Conservation (phyloP, 2,329 filamentous ascomycete species). For the Ambrosiella cleistominuta region DNA sequence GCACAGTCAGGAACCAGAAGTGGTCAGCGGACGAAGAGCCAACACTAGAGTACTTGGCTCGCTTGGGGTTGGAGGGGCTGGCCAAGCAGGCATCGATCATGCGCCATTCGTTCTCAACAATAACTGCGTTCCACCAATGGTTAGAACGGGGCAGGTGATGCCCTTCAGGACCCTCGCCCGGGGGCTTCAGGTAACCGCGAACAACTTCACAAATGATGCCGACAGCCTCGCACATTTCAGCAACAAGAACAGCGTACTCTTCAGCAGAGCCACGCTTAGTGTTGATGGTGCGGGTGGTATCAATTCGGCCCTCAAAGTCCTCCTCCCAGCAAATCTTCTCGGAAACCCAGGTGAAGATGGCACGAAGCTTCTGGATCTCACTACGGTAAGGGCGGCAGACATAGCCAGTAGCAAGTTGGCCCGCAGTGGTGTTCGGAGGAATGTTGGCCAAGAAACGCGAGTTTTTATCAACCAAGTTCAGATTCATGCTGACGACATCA, state of each 20-base stretch:
- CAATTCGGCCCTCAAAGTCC: constrained; percentile 69
- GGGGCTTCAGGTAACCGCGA: constrained; percentile 75
- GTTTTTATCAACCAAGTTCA: constrained; percentile 86
- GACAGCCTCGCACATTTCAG: constrained; percentile 85
- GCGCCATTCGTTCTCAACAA: constrained; percentile 89
- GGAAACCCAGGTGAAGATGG: constrained; percentile 95
- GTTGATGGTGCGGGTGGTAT: constrained; percentile 69
- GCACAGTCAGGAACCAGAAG: constrained; percentile 88
- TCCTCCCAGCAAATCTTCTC: constrained; percentile 94
- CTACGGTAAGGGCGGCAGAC: constrained; percentile 87
- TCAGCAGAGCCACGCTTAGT: constrained; percentile 69
- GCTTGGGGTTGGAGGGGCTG: constrained; percentile 72
- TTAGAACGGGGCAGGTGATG: constrained; percentile 74
- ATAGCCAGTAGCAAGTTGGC: constrained; percentile 73
- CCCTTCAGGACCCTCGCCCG: constrained; percentile 67
- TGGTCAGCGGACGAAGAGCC: constrained; percentile 55
- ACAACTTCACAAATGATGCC: constrained; percentile 78
- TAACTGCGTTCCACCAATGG: constrained; percentile 93
- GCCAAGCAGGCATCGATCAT: constrained; percentile 90
- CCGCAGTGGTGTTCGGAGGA: constrained; percentile 64
- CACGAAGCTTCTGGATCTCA: constrained; percentile 78
- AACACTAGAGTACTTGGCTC: constrained; percentile 58
- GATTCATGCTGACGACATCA: constrained; percentile 63
- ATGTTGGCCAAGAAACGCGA: constrained; percentile 75
- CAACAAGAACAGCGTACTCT: constrained; percentile 74